Percentiles rank a stretch among this genome's conserved stretches.
Evolutionary conservation across 495 filamentous ascomycete species (phyloP).

Genomic region (Lophium mytilinum): DNA sequence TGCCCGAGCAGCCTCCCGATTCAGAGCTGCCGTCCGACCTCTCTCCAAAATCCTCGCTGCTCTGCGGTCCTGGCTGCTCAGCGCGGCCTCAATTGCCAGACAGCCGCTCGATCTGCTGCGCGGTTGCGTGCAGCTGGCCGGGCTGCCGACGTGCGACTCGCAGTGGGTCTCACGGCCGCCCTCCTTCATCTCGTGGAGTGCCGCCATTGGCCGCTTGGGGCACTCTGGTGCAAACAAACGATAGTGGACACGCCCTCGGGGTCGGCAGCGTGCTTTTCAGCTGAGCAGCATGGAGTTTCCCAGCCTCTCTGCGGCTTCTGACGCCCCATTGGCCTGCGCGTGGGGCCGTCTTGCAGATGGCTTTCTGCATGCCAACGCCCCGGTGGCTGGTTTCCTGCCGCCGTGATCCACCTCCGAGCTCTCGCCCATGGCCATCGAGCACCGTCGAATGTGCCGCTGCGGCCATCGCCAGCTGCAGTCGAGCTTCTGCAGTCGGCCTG

Average conservation of each 20-base stretch:
- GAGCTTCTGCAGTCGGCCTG: background rate
- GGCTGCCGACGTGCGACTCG: background rate
- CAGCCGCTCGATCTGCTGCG: background rate
- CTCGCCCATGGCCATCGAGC: background rate
- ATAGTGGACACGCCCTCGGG: slow-evolving; percentile 13
- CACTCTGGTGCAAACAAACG: slow-evolving; percentile 9
- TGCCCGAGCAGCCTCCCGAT: background rate
- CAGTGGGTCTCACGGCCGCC: slow-evolving; percentile 2
- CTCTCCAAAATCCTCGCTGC: background rate
- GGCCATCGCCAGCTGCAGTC: background rate
- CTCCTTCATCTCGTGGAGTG: slow-evolving; percentile 18
- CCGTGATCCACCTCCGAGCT: background rate
- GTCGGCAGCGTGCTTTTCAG: slow-evolving; percentile 12
- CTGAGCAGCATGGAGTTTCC: slow-evolving; percentile 11
- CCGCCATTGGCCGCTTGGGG: slow-evolving; percentile 13
- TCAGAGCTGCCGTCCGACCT: background rate
- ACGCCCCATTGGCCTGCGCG: slow-evolving; percentile 2
- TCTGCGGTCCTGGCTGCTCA: background rate
- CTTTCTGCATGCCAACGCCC: slow-evolving; percentile 9
- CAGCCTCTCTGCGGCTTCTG: slow-evolving; percentile 10
- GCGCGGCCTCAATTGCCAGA: background rate
- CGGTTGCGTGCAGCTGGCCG: background rate
- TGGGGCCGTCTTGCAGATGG: slow-evolving; percentile 1
- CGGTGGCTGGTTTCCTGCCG: slow-evolving; percentile 7
- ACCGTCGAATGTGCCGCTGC: background rate